phyloP scores from a whole-genome alignment of 768 basidiomycete genomes.

The Mycena sanguinolenta region DNA sequence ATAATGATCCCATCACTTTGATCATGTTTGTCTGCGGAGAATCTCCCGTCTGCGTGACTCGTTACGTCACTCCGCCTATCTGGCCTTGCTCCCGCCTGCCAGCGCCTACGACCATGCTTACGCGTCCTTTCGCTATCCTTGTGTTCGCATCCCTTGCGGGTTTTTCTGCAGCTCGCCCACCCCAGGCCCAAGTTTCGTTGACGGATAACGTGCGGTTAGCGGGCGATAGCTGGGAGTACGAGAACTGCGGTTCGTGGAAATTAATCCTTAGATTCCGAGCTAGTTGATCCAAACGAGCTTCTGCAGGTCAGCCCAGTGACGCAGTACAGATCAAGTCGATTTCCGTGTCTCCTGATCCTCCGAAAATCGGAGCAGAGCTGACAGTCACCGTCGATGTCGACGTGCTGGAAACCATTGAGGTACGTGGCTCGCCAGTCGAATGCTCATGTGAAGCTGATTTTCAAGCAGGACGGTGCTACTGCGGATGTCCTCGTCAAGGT shows the following conservation, averaged over 20 bases:
- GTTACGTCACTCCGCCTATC: slow-evolving; percentile 19
- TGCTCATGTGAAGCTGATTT: not conserved
- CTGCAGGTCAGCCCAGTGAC: slow-evolving; percentile 52
- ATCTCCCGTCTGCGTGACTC: not conserved
- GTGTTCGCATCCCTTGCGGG: slow-evolving; percentile 18
- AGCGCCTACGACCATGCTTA: slow-evolving; percentile 9
- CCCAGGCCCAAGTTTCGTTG: slow-evolving; percentile 6
- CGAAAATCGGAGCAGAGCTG: slow-evolving; percentile 73
- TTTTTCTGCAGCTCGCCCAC: slow-evolving; percentile 15
- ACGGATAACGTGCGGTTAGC: slow-evolving; percentile 40
- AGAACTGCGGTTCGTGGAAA: slow-evolving; percentile 66
- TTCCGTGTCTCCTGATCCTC: slow-evolving; percentile 73
- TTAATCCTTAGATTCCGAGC: not conserved
- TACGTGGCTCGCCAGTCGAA: slow-evolving; percentile 41
- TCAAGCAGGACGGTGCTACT: slow-evolving; percentile 75
- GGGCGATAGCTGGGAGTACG: slow-evolving; percentile 61
- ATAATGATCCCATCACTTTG: not conserved
- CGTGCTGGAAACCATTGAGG: slow-evolving; percentile 65
- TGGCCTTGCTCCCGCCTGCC: not conserved
- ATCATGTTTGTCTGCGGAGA: not conserved
- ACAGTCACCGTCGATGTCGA: slow-evolving; percentile 71
- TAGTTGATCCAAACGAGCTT: not conserved
- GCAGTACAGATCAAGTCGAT: slow-evolving; percentile 65
- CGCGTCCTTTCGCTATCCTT: slow-evolving; percentile 3
- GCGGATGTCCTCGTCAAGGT: slow-evolving; percentile 78